Conservation (phyloP, 192 early-diverging fungal genomes). For the Podila epigama region DNA sequence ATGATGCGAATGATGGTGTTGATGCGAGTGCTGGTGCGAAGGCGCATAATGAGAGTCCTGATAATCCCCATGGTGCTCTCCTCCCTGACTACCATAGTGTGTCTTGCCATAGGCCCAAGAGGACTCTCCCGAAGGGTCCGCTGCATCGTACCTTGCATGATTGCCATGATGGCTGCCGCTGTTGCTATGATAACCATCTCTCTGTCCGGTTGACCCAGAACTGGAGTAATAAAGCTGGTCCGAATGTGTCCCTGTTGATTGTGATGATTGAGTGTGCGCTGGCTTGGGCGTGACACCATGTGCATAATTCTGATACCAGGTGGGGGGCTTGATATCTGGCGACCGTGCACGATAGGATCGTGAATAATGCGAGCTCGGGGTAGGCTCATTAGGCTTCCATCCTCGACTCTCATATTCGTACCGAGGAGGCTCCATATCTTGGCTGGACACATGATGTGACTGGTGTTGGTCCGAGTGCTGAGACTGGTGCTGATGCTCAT, state of each 20-base stretch:
- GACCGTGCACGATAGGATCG: slow-evolving; percentile 33
- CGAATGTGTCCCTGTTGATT: too few relatives aligned
- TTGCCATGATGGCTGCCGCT: too few relatives aligned
- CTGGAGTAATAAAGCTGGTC: too few relatives aligned
- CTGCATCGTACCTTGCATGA: too few relatives aligned
- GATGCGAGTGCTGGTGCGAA: not conserved
- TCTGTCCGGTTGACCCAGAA: too few relatives aligned
- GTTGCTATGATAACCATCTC: too few relatives aligned
- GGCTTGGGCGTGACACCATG: slow-evolving; percentile 25
- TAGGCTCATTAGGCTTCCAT: slow-evolving; percentile 13
- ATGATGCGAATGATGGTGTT: slow-evolving; percentile 11
- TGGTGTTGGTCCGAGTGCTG: too few relatives aligned
- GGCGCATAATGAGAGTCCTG: not conserved
- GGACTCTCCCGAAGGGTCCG: too few relatives aligned
- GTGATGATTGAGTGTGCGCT: slow-evolving; percentile 10
- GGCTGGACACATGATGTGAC: too few relatives aligned
- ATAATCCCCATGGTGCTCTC: not conserved
- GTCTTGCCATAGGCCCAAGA: too few relatives aligned
- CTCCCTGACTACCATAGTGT: too few relatives aligned
- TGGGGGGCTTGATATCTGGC: slow-evolving; percentile 42
- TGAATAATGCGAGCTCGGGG: slow-evolving; percentile 3
- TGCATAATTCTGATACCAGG: slow-evolving; percentile 48
- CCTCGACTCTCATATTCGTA: slow-evolving; percentile 34
- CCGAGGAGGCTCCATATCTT: slow-evolving; percentile 2
- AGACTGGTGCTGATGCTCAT: too few relatives aligned